A percentile compares a stretch with the other conserved stretches of the same genome.
phyloP scores from a whole-genome alignment of 2,329 filamentous ascomycete species.

The Didymella exigua region DNA sequence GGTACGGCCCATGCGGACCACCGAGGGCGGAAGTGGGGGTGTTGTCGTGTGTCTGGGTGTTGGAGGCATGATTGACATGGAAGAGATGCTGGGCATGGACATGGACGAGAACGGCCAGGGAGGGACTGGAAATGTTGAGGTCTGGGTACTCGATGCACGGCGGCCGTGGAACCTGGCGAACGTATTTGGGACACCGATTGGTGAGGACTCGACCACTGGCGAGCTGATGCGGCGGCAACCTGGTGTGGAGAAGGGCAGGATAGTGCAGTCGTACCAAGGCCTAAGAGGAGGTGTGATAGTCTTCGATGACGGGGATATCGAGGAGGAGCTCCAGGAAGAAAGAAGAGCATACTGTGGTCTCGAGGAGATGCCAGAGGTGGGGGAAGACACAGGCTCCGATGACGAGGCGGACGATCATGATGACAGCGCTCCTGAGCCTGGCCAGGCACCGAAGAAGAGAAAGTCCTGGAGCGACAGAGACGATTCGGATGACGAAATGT shows the following conservation, averaged over 20 bases:
- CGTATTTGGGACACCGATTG: constrained; percentile 73
- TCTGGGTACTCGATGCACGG: constrained; percentile 92
- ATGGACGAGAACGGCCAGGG: constrained; percentile 66
- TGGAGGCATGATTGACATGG: constrained; percentile 87
- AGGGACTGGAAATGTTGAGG: constrained; percentile 81
- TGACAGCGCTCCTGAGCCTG: constrained; percentile 43
- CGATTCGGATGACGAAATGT: constrained; percentile 65
- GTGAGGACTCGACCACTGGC: constrained; percentile 54
- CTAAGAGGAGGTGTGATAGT: constrained; percentile 89
- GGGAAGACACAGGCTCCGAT: constrained; percentile 70
- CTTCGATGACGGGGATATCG: constrained; percentile 94
- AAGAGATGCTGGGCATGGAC: constrained; percentile 77
- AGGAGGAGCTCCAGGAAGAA: constrained; percentile 76
- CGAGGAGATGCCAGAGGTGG: constrained; percentile 87
- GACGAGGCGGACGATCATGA: constrained; percentile 56
- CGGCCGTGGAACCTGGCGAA: constrained; percentile 95
- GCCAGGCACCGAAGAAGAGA: constrained; percentile 46
- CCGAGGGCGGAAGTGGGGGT: constrained; percentile 81
- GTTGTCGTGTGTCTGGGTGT: constrained; percentile 92
- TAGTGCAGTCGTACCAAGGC: constrained; percentile 73
- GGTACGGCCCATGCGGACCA: constrained; percentile 84
- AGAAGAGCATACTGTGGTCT: constrained; percentile 84
- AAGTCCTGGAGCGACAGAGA: constrained; percentile 62
- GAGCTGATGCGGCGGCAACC: constrained; percentile 58
- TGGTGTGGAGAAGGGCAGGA: constrained; percentile 75